Conservation (phyloP, 306 rosid species). For the Clitoria ternatea region DNA sequence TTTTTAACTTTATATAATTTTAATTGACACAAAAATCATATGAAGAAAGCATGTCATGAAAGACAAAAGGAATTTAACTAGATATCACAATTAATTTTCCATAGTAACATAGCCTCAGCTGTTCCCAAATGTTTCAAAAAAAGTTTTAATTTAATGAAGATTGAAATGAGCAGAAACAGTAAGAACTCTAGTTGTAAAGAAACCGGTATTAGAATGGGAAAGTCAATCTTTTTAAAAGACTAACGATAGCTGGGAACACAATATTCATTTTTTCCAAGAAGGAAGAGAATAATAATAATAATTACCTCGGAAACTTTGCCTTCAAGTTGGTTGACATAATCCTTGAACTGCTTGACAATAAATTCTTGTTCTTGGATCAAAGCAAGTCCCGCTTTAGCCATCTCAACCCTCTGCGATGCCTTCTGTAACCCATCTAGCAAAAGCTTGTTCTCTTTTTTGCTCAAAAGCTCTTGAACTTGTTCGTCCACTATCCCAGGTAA, state of each 20-base stretch:
- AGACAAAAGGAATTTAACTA: not conserved
- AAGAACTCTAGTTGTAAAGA: not conserved
- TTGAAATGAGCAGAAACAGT: not conserved
- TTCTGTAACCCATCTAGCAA: slow-evolving; percentile 71
- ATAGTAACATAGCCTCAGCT: not conserved
- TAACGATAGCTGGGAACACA: too few relatives aligned
- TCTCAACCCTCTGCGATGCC: slow-evolving; percentile 72
- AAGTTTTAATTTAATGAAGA: not conserved
- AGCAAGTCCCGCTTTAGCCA: slow-evolving; percentile 55
- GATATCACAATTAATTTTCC: not conserved
- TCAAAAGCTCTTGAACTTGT: slow-evolving; percentile 55
- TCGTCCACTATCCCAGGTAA: slow-evolving; percentile 49
- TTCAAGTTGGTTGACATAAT: slow-evolving; percentile 56
- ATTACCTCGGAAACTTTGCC: slow-evolving; percentile 56
- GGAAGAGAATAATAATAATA: too few relatives aligned
- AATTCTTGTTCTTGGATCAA: slow-evolving; percentile 54
- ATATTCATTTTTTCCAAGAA: too few relatives aligned
- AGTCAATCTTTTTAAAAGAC: too few relatives aligned
- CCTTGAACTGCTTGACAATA: slow-evolving; percentile 49
- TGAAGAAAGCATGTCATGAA: not conserved
- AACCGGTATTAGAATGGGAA: too few relatives aligned
- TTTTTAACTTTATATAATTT: not conserved
- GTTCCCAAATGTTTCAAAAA: not conserved
- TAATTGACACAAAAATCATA: not conserved
- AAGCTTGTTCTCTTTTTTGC: slow-evolving; percentile 57